Base-by-base conservation (phyloP, 1,284 basidiomycete genomes). In the Agaricales sp. region DNA sequence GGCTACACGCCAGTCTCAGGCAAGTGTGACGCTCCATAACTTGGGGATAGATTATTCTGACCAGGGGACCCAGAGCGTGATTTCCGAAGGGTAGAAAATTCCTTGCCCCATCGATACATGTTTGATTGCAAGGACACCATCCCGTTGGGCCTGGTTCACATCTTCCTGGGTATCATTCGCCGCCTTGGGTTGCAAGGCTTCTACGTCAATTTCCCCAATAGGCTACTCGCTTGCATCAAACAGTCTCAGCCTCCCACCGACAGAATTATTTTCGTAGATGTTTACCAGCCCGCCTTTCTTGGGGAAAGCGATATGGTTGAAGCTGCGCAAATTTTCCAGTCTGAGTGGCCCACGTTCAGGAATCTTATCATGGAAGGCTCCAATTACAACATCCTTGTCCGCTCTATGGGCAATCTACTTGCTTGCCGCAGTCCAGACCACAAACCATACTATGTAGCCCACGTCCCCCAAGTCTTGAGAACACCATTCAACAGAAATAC, bases 61-160 rank as follows among this genome's bases (percentile, higher is more conserved):
- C n/a, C n/a, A n/a, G n/a, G n/a, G n/a, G n/a, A n/a, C n/a, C 11
- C 30, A 35, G 30, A n/a, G 11, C 11, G n/a, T n/a, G 30, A 35
- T n/a, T 35, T 35, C 30, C 30, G 30, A 11, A 8, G 30, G n/a
- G n/a, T n/a, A 8, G 30, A 35, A 35, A 35, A 35, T n/a, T 35
- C 30, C 30, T n/a, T 35, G n/a, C 30, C 30, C 8, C 30, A 35
- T n/a, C n/a, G 30, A 8, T 35, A 35, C 30, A 8, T 35, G 11
- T 11, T 11, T n/a, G 30, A n/a, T n/a, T n/a, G 64, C 4, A 75
- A 66, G 50, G 61, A 60, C 8, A 74, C 77, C 0, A 71, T 82
- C 45, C 80, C 82, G 0, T 73, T 85, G 50, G 78, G 78, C 2
- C 65, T 83, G 23, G 74, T 75, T 43, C 79, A 75, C 59, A 58